Evolutionary conservation across 345 rosid species (phyloP).

Genomic region (Zanthoxylum bungeanum): DNA sequence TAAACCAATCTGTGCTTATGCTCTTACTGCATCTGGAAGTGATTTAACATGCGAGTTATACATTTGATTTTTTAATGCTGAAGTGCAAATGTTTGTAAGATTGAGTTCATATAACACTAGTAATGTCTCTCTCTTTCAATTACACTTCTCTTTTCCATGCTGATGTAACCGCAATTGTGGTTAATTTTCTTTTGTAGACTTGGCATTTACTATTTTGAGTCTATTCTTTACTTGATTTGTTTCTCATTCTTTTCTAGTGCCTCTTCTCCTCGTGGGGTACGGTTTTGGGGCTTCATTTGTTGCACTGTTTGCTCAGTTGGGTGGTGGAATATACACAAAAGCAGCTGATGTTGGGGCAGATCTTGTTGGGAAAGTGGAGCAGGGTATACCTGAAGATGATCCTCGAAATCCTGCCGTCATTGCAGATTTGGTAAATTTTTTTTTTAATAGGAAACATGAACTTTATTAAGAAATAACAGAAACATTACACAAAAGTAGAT

Average conservation of each 20-base stretch:
- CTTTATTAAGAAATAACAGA: too few relatives aligned
- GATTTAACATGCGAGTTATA: not conserved
- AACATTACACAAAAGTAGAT: too few relatives aligned
- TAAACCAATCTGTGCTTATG: not conserved
- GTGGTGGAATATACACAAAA: conserved; percentile 98
- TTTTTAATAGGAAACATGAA: too few relatives aligned
- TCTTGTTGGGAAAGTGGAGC: conserved; percentile 99
- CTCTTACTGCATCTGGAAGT: not conserved
- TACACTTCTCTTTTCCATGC: conserved; percentile 1
- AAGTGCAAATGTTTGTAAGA: not conserved
- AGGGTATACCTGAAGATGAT: conserved; percentile 99
- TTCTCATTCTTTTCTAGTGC: conserved; percentile 55
- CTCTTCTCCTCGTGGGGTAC: conserved; percentile 97
- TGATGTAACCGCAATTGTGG: not conserved
- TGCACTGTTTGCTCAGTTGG: conserved; percentile 98
- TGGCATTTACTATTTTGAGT: not conserved
- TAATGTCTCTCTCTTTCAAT: not conserved
- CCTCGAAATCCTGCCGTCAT: conserved; percentile 99
- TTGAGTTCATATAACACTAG: not conserved
- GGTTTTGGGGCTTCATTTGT: conserved; percentile 99
- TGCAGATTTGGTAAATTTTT: conserved; percentile 88
- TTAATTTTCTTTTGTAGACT: not conserved
- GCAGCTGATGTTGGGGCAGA: conserved; percentile 99
- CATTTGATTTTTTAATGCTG: not conserved
- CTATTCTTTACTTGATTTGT: conserved; percentile 21